A percentile compares a stretch with the other conserved stretches of the same genome.
phyloP scores from a whole-genome alignment of 257 asterid species.

The Thymus quinquecostatus region DNA sequence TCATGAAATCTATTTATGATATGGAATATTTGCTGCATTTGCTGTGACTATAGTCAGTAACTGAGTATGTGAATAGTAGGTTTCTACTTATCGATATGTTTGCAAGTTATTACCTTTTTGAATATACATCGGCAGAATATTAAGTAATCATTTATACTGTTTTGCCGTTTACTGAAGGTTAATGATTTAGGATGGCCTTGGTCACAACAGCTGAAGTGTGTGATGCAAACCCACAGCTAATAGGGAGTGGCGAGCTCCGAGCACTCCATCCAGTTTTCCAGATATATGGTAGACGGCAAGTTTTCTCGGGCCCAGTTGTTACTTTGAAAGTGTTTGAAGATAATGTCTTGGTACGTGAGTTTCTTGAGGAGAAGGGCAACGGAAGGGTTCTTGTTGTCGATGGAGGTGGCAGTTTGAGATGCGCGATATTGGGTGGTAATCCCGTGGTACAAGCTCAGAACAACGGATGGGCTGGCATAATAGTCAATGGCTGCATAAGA shows the following conservation, averaged over 20 bases:
- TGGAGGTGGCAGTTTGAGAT: constrained; percentile 59
- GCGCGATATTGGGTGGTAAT: constrained; percentile 56
- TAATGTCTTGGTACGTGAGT: constrained; percentile 48
- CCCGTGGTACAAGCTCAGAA: constrained; percentile 62
- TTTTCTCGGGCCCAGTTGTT: constrained; percentile 56
- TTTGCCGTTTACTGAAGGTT: constrained; percentile 30
- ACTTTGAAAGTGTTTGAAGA: constrained; percentile 57
- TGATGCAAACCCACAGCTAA: constrained; percentile 52
- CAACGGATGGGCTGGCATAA: constrained; percentile 59
- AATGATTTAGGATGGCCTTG: constrained; percentile 47
- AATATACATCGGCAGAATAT: not conserved
- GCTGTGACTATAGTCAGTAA: no score
- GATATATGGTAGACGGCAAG: constrained; percentile 53
- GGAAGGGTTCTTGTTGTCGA: constrained; percentile 64
- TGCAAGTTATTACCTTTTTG: not conserved
- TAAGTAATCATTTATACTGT: not conserved
- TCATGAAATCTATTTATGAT: no score
- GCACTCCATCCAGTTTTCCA: constrained; percentile 53
- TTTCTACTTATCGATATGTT: constrained; percentile 13
- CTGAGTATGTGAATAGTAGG: not conserved
- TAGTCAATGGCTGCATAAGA: constrained; percentile 54
- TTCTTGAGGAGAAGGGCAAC: constrained; percentile 59
- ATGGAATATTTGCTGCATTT: no score
- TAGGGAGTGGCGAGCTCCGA: constrained; percentile 53
- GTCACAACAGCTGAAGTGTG: constrained; percentile 62